These are phyloP conservation scores for Yamadazyma dendronema DNA, from an alignment of 1,139 yeast species.

Conservation along the genomic window DNA sequence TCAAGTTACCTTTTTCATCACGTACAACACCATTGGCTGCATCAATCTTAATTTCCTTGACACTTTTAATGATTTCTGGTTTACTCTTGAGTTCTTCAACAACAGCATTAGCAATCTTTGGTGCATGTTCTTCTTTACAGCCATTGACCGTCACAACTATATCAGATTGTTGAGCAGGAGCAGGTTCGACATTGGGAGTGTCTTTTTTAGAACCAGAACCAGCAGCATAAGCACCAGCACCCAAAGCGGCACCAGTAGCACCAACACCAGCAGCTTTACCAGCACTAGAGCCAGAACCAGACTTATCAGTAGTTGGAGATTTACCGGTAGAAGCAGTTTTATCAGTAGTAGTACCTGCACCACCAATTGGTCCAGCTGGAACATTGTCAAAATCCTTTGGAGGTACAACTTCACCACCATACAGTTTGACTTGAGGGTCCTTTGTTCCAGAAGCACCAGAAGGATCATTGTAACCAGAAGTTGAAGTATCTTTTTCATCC, in stretches of 20 bases:
- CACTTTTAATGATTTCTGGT: conserved; percentile 24
- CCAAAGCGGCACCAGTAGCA: conserved; percentile 3
- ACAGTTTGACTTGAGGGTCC: conserved; percentile 7
- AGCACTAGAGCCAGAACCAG: conserved; percentile 10
- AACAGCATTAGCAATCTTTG: conserved; percentile 29
- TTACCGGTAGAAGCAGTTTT: conserved; percentile 6
- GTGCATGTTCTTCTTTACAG: conserved; percentile 27
- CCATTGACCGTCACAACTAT: conserved; percentile 25
- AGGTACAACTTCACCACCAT: conserved; percentile 11
- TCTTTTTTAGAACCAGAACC: conserved; percentile 9
- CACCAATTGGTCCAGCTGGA: conserved; percentile 4
- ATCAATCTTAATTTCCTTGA: conserved; percentile 30
- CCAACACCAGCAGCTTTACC: conserved; percentile 7
- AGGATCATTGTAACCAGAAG: neutral
- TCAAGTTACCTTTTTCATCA: conserved; percentile 26
- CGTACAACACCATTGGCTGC: conserved; percentile 30
- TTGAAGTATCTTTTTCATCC: conserved; percentile 3
- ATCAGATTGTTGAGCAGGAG: conserved; percentile 12
- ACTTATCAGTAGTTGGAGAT: conserved; percentile 2
- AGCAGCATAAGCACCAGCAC: conserved; percentile 12
- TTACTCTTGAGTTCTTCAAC: conserved; percentile 26
- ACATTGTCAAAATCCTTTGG: conserved; percentile 5
- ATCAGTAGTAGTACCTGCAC: conserved; percentile 6
- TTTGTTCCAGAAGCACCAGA: neutral
- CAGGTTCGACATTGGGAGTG: conserved; percentile 1